These are phyloP conservation scores for Spongispora temasekensis DNA, from an alignment of 1,284 basidiomycete species.

Conservation along the genomic window DNA sequence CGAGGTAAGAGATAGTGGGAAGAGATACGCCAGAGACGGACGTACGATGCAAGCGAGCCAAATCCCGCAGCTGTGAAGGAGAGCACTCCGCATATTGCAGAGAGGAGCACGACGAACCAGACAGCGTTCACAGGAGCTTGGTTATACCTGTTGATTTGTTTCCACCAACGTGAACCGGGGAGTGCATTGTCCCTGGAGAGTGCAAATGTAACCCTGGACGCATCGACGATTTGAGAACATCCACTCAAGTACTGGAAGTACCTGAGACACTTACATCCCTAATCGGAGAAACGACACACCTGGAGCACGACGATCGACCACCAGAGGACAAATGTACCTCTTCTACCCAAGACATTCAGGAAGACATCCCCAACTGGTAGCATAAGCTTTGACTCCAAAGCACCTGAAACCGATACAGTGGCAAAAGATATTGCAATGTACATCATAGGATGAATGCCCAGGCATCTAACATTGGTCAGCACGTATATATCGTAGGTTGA, in stretches of 20 bases:
- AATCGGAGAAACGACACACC: slow-evolving; percentile 33
- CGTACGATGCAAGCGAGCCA: slow-evolving; percentile 60
- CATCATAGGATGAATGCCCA: slow-evolving; percentile 33
- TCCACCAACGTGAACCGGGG: slow-evolving; percentile 67
- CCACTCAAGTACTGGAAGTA: slow-evolving; percentile 43
- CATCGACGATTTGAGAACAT: slow-evolving; percentile 69
- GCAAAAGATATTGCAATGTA: slow-evolving; percentile 66
- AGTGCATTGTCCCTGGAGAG: slow-evolving; percentile 70
- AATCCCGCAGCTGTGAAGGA: slow-evolving; percentile 63
- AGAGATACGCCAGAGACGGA: slow-evolving; percentile 12
- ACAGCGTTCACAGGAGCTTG: slow-evolving; percentile 68
- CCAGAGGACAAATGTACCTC: slow-evolving; percentile 66
- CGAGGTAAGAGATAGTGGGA: neutral
- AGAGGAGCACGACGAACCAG: slow-evolving; percentile 60
- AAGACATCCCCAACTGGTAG: slow-evolving; percentile 69
- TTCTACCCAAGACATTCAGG: slow-evolving; percentile 58
- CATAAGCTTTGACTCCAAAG: slow-evolving; percentile 50
- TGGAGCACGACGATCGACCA: slow-evolving; percentile 65
- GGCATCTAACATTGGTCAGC: slow-evolving; percentile 39
- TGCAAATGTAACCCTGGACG: slow-evolving; percentile 69
- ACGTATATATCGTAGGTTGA: neutral
- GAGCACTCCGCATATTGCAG: slow-evolving; percentile 59
- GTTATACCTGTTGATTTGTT: slow-evolving; percentile 52
- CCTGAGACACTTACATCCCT: neutral
- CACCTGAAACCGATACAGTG: slow-evolving; percentile 50